Evolutionary conservation across 106 monocot species (phyloP).

Genomic region (Allium cepa): DNA sequence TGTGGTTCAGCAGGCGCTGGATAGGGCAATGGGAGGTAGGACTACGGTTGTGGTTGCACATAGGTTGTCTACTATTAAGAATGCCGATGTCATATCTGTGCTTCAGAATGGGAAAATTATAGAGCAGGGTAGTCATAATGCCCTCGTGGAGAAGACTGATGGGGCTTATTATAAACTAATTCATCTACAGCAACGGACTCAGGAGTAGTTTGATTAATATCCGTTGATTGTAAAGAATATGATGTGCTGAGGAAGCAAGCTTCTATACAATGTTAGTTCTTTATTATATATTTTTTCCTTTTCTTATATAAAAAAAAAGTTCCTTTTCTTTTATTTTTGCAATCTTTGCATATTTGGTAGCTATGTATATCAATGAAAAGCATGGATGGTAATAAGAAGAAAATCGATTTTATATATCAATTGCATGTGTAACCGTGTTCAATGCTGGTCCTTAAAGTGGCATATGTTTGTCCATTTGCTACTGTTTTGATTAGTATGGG

Average conservation of each 20-base stretch:
- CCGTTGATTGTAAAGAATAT: neutral
- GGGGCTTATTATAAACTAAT: slow-evolving; percentile 84
- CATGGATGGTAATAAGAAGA: too few species aligned
- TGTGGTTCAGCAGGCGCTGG: slow-evolving; percentile 65
- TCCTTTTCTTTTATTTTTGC: too few species aligned
- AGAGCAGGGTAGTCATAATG: slow-evolving; percentile 64
- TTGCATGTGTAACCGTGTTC: too few species aligned
- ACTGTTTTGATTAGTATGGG: too few species aligned
- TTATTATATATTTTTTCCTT: slow-evolving; percentile 1
- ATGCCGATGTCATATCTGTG: slow-evolving; percentile 70
- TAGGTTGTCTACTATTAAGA: slow-evolving; percentile 59
- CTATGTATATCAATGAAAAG: too few species aligned
- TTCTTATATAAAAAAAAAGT: too few species aligned
- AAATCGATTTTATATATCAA: too few species aligned
- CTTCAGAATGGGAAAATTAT: slow-evolving; percentile 66
- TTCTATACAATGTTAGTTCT: slow-evolving; percentile 1
- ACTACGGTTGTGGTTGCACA: slow-evolving; percentile 69
- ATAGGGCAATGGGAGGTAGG: slow-evolving; percentile 52
- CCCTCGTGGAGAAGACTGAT: slow-evolving; percentile 46
- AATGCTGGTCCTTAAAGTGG: too few species aligned
- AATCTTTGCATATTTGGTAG: too few species aligned
- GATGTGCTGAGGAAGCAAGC: neutral
- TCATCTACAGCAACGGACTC: slow-evolving; percentile 66
- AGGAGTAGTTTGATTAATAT: slow-evolving; percentile 14
- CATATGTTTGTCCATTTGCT: too few species aligned